Conservation (phyloP, 164 flowering plant genomes). For the Sedum album region DNA sequence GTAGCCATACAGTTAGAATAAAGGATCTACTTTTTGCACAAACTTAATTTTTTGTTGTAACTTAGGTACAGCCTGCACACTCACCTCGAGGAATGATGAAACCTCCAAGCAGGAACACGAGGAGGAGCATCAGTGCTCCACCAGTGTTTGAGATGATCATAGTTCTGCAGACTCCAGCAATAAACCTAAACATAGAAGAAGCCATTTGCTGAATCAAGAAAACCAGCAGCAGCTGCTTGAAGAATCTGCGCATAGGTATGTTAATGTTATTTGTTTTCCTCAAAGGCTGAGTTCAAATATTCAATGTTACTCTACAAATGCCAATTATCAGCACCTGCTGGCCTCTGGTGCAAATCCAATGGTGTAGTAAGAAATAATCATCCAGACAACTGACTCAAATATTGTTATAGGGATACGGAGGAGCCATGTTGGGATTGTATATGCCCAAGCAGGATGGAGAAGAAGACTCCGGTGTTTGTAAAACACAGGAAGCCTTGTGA, state of each 20-base stretch:
- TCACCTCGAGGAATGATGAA: slow-evolving; percentile 72
- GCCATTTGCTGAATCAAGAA: slow-evolving; percentile 86
- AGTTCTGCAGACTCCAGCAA: slow-evolving; percentile 55
- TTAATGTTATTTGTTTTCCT: background rate
- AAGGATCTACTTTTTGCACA: background rate
- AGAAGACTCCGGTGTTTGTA: slow-evolving; percentile 88
- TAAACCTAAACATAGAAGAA: slow-evolving; percentile 62
- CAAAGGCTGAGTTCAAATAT: background rate
- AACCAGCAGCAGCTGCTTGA: slow-evolving; percentile 58
- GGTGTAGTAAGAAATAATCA: slow-evolving; percentile 53
- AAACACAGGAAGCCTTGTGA: slow-evolving; percentile 83
- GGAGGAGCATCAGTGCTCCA: slow-evolving; percentile 49
- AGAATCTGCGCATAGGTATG: slow-evolving; percentile 46
- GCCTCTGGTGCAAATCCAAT: slow-evolving; percentile 94
- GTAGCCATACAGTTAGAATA: background rate
- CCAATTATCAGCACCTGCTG: slow-evolving; percentile 41
- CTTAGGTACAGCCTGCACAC: slow-evolving; percentile 7
- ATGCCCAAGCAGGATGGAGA: slow-evolving; percentile 87
- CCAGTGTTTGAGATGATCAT: slow-evolving; percentile 64
- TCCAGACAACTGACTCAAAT: slow-evolving; percentile 65
- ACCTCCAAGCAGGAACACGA: slow-evolving; percentile 77
- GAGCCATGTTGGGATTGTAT: slow-evolving; percentile 65
- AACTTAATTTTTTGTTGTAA: background rate
- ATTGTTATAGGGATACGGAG: slow-evolving; percentile 65
- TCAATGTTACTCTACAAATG: background rate